Base-by-base conservation (phyloP, 176 grass and related monocot genomes). In the Echinochloa phyllopogon region DNA sequence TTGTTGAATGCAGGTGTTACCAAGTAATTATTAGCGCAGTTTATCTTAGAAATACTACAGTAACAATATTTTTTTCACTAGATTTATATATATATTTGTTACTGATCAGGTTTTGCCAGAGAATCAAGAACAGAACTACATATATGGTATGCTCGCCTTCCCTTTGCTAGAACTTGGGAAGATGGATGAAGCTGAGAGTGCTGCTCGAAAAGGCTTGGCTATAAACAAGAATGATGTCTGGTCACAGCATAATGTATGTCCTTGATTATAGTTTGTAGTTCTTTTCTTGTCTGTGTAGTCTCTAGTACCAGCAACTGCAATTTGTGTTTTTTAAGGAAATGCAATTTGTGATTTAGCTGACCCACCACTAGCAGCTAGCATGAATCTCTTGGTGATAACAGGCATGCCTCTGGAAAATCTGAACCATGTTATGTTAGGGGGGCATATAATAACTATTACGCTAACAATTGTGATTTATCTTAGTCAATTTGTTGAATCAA, bases 61-160 rank as follows among this genome's bases (percentile, higher is more conserved):
- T 67, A 9, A 4, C 21, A 52, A 10, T 5, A 0, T 60, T 59
- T 66, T 68, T 50, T 58, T 62, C 52, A 37, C 24, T 69, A 68
- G 10, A 75, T 85, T 85, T 10, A 18, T 85, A 14, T 85, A 7
- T 33, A 2, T 40, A n/a, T 23, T 85, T 9, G 0, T 33, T 70
- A 17, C 18, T 86, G 49, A 72, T 73, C 77, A 94, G 93, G 90
- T 94, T 76, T 87, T 94, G 62, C 78, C 79, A 40, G 36, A 92
- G 62, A 94, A 94, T 44, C 67, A 92, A 86, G 82, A 90, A 62
- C 85, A 80, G 41, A 92, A 78, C 38, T 94, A 86, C 65, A 86
- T 94, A 81, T 94, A 92, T 11, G 93, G 93, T 56, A 76, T 94
- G 89, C 93, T 94, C 2, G 87, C 93, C 59, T 94, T 94, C 83